Base-by-base conservation (phyloP, 768 basidiomycete species). In the Candolleomyces eurysporus region DNA sequence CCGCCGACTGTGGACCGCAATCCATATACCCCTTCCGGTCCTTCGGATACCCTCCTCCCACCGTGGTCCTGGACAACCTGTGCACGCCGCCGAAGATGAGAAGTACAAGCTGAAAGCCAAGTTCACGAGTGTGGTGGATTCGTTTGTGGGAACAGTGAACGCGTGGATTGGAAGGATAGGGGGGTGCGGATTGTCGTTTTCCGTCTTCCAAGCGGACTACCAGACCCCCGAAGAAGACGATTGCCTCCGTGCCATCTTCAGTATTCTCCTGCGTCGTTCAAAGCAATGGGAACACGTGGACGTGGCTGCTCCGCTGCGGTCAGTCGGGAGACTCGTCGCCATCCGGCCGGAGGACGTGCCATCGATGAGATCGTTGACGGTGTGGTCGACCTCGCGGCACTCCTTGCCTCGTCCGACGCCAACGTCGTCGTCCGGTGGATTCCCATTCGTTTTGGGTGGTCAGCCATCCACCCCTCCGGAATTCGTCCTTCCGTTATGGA, bases 1-100 rank as follows among this genome's bases (percentile, higher is more conserved):
- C 9, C 64, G 65, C 4, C 30, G 48, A 0, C 57, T 69, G n/a
- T 69, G 67, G 69, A 48, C 63, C 0, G 50, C 58, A n/a, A 63
- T 69, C 50, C 64, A 66, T 31, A 61, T 69, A 21, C 59, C 65
- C 22, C 58, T 67, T 42, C 68, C 68, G 14, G 32, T 57, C 30
- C 49, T 63, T 57, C 49, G 59, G 51, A 45, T 59, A 52, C 39
- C 32, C 45, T 54, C n/a, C 26, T 36, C 36, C 36, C 36, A 36
- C 1, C 36, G 36, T 36, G 36, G 36, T 8, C 36, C 36, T 36
- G 8, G 11, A 7, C 36, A 36, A 7, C 8, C 59, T 48, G 22
- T 53, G 51, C 11, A 52, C 30, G 13, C 62, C 40, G 42, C 53
- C 9, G 39, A 22, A 48, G 36, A 51, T 17, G 58, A 42, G 31